Conservation (phyloP, 2,329 filamentous ascomycete genomes). For the Colletotrichum camelliae region DNA sequence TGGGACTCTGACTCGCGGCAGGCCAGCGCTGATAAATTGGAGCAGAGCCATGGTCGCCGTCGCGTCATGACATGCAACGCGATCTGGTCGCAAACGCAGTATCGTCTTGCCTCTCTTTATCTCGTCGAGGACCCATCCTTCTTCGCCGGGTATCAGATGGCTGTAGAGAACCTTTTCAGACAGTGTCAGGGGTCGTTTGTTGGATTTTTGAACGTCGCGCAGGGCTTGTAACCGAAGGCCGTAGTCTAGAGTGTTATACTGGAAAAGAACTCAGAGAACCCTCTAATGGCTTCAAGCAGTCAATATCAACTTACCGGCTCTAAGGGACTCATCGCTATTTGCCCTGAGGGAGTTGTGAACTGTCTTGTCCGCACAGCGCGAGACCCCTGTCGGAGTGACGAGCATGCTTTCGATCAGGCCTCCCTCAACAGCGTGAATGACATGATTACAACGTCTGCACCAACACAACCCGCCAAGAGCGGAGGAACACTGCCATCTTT, state of each 20-base stretch:
- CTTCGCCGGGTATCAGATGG: constrained; percentile 34
- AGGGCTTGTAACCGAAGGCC: constrained; percentile 18
- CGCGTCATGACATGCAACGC: constrained; percentile 47
- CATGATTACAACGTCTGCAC: neutral
- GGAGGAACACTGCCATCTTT: neutral
- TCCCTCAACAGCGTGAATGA: neutral
- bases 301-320: constrained; percentile 14
- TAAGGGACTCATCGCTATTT: constrained; percentile 26
- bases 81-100: constrained; percentile 39
- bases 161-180: constrained; percentile 45
- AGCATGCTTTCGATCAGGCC: neutral
- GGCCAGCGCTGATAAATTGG: constrained; percentile 46
- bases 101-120: constrained; percentile 43
- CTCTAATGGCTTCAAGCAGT: neutral
- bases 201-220: constrained; percentile 14
- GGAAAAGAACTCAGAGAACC: neutral
- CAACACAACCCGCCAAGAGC: neutral
- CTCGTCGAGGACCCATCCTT: constrained; percentile 28
- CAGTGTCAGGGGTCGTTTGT: constrained; percentile 34
- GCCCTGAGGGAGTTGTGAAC: neutral
- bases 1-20: constrained; percentile 39
- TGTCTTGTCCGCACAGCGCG: neutral
- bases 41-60: constrained; percentile 47
- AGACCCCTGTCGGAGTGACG: neutral
- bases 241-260: constrained; percentile 26